These are phyloP conservation scores for Pythium sp. DNA, from an alignment of 352 stramenopile species.

Conservation along the genomic window DNA sequence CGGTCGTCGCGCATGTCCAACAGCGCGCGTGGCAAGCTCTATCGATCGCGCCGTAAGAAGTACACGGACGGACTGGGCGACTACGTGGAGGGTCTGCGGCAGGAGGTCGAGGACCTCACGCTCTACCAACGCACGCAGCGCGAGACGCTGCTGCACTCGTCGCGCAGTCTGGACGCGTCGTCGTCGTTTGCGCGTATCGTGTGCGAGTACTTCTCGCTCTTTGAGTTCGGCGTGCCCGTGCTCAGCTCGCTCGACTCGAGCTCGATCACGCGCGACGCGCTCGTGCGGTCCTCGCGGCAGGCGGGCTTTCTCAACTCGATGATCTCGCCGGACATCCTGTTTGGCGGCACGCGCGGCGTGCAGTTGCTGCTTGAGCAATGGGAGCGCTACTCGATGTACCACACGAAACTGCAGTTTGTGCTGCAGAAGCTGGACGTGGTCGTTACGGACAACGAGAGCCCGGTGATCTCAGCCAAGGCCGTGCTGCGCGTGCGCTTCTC, in stretches of 20 bases:
- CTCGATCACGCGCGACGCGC: constrained; percentile 22
- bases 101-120: constrained; percentile 39
- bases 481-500: constrained; percentile 58
- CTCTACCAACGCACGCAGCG: constrained; percentile 23
- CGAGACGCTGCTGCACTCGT: constrained; percentile 18
- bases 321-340: constrained; percentile 48
- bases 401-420: constrained; percentile 48
- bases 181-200: constrained; percentile 39
- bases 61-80: constrained; percentile 41
- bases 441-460: constrained; percentile 27
- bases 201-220: constrained; percentile 62
- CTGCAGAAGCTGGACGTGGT: constrained; percentile 42
- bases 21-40: constrained; percentile 62
- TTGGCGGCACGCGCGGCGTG: constrained; percentile 44
- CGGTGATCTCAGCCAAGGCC: constrained; percentile 41
- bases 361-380: constrained; percentile 53
- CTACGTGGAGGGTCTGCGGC: constrained; percentile 47
- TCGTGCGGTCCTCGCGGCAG: constrained; percentile 29
- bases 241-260: constrained; percentile 13
- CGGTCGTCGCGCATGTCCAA: constrained; percentile 47
- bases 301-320: constrained; percentile 34
- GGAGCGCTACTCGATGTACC: constrained; percentile 62
- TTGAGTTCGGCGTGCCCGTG: constrained; percentile 53
- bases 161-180: constrained; percentile 12
- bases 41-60: constrained; percentile 47